Evolutionary conservation across 2,329 filamentous ascomycete genomes (phyloP), one percentile per base, ranked within the genome.

Genomic region (Pyrenophora graminea): DNA sequence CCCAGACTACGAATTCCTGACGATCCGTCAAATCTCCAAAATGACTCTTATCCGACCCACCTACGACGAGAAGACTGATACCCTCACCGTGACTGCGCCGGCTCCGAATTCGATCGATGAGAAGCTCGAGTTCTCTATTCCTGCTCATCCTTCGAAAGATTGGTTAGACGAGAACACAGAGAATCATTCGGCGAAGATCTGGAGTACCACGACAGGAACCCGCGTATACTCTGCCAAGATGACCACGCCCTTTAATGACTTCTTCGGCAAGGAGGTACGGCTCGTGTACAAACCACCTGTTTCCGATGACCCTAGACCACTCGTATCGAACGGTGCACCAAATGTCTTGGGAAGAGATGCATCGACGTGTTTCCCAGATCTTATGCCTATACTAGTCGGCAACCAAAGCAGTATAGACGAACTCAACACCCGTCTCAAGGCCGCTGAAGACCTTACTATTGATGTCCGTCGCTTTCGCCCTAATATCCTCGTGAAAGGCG

Each of bases 1-100:
- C 2, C 72, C 77, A 13, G 76, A 74, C 4, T 71, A 76, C 42
- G 78, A 83, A 48, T 87, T 87, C 65, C 68, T 86, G 45, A 87
- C 85, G 2, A 87, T 87, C 62, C 82, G 85, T 12, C 75, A 82
- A 48, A 80, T 82, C 52, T 77, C 83, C 3, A 73, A 78, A 33
- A 86, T 88, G 83, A 87, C 85, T 0, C 75, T 86, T 10, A 85
- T 87, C 64, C 78, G 81, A 30, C 84, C 83, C 1, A 70, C 72
- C 2, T 74, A 85, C 49, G 73, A 77, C 53, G 59, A 69, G 3
- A 70, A 78, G 43, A 73, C 71, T 4, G 74, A 78, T 43, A 72
- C 75, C 17, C 75, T 86, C 17, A 70, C 77, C 32, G 76, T 86
- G 51, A 76, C 75, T 10, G 78, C 81, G 3, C 72, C 74, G 15